phyloP scores from a whole-genome alignment of 1,139 yeast species.

The Kurtzmaniella quercitrusa region DNA sequence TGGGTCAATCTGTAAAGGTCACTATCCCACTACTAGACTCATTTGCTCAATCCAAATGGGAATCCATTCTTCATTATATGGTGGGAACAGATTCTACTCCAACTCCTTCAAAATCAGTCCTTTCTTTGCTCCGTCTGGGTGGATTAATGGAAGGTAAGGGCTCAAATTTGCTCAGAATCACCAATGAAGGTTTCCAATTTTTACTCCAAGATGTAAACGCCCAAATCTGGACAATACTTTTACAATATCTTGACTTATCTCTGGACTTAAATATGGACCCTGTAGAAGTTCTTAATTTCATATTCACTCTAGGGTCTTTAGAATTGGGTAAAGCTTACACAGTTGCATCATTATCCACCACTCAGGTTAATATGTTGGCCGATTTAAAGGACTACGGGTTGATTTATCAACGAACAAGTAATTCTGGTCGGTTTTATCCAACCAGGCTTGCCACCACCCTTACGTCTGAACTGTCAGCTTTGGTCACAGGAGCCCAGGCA shows the following conservation, averaged over 20 bases:
- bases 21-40: conserved; percentile 64
- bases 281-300: conserved; percentile 89
- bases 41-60: conserved; percentile 90
- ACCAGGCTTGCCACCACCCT: conserved; percentile 87
- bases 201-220: conserved; percentile 87
- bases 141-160: conserved; percentile 70
- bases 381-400: conserved; percentile 91
- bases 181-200: conserved; percentile 92
- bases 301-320: conserved; percentile 87
- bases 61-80: conserved; percentile 92
- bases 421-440: conserved; percentile 73
- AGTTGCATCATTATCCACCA: conserved; percentile 63
- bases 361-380: conserved; percentile 82
- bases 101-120: conserved; percentile 66
- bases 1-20: conserved; percentile 43
- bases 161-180: conserved; percentile 57
- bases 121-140: conserved; percentile 64
- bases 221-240: conserved; percentile 87
- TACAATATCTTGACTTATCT: conserved; percentile 83
- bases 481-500: conserved; percentile 67
- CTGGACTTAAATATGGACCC: conserved; percentile 89
- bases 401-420: conserved; percentile 69
- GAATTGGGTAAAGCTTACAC: conserved; percentile 88
- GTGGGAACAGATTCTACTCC: conserved; percentile 78
- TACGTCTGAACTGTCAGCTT: conserved; percentile 75